Conservation (phyloP, 208 protist genomes). For the Acanthamoeba quina region DNA sequence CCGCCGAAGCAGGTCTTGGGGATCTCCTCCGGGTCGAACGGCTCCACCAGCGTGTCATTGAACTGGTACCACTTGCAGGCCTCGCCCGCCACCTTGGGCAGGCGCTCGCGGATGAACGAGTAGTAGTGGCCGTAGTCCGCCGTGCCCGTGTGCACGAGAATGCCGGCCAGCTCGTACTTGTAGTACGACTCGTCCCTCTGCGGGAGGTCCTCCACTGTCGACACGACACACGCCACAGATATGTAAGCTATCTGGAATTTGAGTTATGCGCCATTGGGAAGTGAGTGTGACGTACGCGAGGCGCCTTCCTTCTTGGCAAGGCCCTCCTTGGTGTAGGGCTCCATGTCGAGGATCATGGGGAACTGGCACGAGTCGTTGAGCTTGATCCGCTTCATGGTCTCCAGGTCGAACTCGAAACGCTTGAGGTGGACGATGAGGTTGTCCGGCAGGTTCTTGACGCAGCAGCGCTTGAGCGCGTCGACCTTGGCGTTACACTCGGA, state of each 20-base stretch:
- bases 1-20: conserved; percentile 81
- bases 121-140: conserved; percentile 89
- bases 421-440: conserved; percentile 87
- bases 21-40: conserved; percentile 76
- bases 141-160: conserved; percentile 89
- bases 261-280: too few species aligned
- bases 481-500: conserved; percentile 76
- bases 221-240: not conserved
- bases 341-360: conserved; percentile 84
- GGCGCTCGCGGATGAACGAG: conserved; percentile 82
- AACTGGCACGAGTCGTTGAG: conserved; percentile 89
- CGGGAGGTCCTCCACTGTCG: conserved; percentile 1
- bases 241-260: not conserved
- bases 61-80: conserved; percentile 83
- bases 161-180: conserved; percentile 85
- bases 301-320: conserved; percentile 18
- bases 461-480: conserved; percentile 80
- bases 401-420: conserved; percentile 80
- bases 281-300: not conserved
- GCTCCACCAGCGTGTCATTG: conserved; percentile 81
- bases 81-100: not conserved
- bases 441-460: conserved; percentile 83
- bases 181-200: conserved; percentile 74
- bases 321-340: conserved; percentile 83
- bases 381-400: conserved; percentile 71